A percentile compares a stretch with the other conserved stretches of the same genome.
Conservation (phyloP, 495 filamentous ascomycete species). For the Lepraria neglecta region DNA sequence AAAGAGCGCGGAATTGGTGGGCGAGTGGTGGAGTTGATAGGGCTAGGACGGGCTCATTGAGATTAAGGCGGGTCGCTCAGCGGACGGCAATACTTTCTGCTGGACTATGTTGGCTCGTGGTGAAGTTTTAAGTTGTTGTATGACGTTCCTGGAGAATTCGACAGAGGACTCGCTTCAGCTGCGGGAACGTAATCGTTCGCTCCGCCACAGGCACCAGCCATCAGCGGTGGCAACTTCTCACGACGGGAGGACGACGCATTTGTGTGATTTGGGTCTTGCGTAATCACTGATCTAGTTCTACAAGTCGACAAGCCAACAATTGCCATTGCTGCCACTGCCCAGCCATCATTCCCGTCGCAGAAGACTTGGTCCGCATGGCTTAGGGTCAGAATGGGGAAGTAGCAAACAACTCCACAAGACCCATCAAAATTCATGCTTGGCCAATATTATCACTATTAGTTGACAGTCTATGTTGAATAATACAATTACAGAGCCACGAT, state of each 20-base stretch:
- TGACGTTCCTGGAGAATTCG: constrained; percentile 1
- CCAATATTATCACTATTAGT: background rate
- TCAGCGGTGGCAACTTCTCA: background rate
- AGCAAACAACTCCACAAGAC: background rate
- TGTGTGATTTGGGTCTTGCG: background rate
- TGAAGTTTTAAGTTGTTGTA: background rate
- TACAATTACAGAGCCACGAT: background rate
- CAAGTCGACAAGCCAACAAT: background rate
- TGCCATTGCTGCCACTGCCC: background rate
- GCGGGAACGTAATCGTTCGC: constrained; percentile 4
- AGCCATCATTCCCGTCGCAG: background rate
- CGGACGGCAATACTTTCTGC: background rate
- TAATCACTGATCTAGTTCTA: background rate
- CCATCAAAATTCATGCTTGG: background rate
- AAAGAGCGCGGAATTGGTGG: background rate
- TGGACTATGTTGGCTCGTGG: background rate
- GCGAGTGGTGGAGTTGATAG: background rate
- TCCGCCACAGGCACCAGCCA: constrained; percentile 8
- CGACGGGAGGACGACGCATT: background rate
- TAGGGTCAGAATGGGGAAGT: background rate
- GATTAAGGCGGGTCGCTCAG: background rate
- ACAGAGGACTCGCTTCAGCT: constrained; percentile 9
- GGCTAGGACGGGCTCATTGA: background rate
- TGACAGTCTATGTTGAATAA: background rate
- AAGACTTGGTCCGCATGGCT: background rate